phyloP scores from a whole-genome alignment of 139 green algal species.

The Auxenochlorella protothecoides region DNA sequence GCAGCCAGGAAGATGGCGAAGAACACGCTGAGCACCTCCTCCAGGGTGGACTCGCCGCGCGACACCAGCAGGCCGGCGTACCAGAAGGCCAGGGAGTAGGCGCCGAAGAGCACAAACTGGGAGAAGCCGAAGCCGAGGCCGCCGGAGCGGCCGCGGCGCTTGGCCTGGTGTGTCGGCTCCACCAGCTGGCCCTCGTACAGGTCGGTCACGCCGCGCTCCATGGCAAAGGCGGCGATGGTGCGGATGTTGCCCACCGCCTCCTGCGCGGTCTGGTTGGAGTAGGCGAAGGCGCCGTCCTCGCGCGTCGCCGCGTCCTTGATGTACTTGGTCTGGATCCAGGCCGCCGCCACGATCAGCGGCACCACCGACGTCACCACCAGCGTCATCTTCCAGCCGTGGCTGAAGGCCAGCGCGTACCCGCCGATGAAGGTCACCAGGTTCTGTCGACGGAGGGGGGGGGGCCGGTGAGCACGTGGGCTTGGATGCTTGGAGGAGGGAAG shows the following conservation, averaged over 20 bases:
- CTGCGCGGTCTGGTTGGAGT: constrained; percentile 53
- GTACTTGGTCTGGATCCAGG: constrained; percentile 39
- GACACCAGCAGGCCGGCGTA: constrained; percentile 38
- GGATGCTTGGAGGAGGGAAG: background rate
- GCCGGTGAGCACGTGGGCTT: background rate
- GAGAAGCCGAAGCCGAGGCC: constrained; percentile 43
- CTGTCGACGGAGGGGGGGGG: constrained; percentile 2
- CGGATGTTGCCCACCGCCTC: constrained; percentile 62
- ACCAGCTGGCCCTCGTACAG: constrained; percentile 27
- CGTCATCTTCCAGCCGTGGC: constrained; percentile 60
- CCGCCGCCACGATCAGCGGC: constrained; percentile 46
- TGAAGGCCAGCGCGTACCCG: constrained; percentile 51
- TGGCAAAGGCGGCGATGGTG: constrained; percentile 57
- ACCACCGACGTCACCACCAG: constrained; percentile 56
- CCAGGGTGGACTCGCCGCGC: constrained; percentile 35
- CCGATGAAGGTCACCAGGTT: constrained; percentile 41
- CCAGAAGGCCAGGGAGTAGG: constrained; percentile 60
- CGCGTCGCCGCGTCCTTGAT: constrained; percentile 16
- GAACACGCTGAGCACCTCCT: constrained; percentile 64
- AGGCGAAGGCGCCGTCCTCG: constrained; percentile 43
- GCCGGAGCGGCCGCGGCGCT: constrained; percentile 11
- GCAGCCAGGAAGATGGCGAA: constrained; percentile 61
- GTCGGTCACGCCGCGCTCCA: constrained; percentile 36
- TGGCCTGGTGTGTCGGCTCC: constrained; percentile 20
- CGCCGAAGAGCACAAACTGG: constrained; percentile 52